These are phyloP conservation scores for Malassezia arunalokei DNA, from an alignment of 1,284 basidiomycete species.

Conservation along the genomic window DNA sequence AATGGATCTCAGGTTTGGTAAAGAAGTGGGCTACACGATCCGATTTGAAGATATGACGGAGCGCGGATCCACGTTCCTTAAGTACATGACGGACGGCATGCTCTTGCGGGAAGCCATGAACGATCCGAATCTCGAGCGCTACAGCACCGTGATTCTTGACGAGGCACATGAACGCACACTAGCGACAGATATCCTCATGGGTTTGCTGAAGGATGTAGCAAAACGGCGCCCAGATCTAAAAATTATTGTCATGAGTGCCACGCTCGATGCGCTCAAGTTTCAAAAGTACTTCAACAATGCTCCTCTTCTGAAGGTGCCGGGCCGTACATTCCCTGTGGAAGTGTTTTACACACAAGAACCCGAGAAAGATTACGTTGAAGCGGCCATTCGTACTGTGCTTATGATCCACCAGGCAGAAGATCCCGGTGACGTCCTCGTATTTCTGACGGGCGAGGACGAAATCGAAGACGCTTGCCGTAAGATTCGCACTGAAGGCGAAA, in stretches of 20 bases:
- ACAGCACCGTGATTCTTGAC: conserved; percentile 94
- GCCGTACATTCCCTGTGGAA: conserved; percentile 90
- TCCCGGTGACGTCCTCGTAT: conserved; percentile 80
- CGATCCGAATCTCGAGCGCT: conserved; percentile 73
- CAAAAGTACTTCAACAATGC: conserved; percentile 87
- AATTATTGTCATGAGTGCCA: conserved; percentile 97
- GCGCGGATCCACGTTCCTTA: conserved; percentile 28
- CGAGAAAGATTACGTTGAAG: conserved; percentile 91
- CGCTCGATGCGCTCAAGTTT: conserved; percentile 91
- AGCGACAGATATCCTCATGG: conserved; percentile 97
- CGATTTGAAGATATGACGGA: conserved; percentile 94
- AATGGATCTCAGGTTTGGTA: conserved; percentile 87
- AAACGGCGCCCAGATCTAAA: conserved; percentile 77
- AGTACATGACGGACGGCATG: conserved; percentile 99
- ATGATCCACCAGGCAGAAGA: conserved; percentile 97
- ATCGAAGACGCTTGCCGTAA: conserved; percentile 93
- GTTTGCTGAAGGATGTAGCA: conserved; percentile 64
- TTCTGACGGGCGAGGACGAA: conserved; percentile 96
- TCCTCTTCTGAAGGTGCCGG: conserved; percentile 88
- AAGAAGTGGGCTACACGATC: conserved; percentile 93
- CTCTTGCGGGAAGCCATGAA: conserved; percentile 87
- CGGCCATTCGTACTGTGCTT: conserved; percentile 86
- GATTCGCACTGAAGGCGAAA: conserved; percentile 62
- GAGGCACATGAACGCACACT: conserved; percentile 97
- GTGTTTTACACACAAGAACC: conserved; percentile 89